These are phyloP conservation scores for Linderniella brevidens DNA, from an alignment of 257 asterid species.

Conservation along the genomic window DNA sequence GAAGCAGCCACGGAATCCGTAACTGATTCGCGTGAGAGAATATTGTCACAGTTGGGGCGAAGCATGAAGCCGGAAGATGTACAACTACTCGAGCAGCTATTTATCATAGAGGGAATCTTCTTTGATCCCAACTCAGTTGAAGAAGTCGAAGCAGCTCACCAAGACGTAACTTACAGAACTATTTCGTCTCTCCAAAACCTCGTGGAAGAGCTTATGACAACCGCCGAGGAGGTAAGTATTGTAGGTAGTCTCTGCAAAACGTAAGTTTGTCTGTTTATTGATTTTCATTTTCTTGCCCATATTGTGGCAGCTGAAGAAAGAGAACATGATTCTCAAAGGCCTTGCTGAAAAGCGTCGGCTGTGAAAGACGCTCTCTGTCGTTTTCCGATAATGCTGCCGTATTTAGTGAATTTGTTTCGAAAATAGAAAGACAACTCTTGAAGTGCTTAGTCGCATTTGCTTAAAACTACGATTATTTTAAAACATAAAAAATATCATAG, in stretches of 20 bases:
- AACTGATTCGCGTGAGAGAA: constrained; percentile 10
- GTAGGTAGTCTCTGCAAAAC: neutral
- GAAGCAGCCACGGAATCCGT: constrained; percentile 11
- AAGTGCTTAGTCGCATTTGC: too few relatives aligned
- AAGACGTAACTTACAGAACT: constrained; percentile 48
- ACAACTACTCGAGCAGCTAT: constrained; percentile 52
- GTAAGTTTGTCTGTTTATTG: neutral
- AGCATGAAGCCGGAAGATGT: constrained; percentile 39
- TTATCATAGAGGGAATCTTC: constrained; percentile 54
- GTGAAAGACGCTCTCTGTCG: too few relatives aligned
- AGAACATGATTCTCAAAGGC: constrained; percentile 29
- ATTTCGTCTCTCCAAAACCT: constrained; percentile 39
- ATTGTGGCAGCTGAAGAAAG: constrained; percentile 30
- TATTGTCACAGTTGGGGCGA: constrained; percentile 29
- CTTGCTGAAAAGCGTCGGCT: neutral
- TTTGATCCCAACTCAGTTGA: constrained; percentile 40
- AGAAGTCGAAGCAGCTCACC: constrained; percentile 38
- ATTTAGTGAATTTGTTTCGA: too few relatives aligned
- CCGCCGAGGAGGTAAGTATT: constrained; percentile 32
- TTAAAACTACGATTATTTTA: too few relatives aligned
- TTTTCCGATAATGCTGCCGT: too few relatives aligned
- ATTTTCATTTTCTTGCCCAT: constrained; percentile 4
- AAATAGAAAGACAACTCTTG: too few relatives aligned
- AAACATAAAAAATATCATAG: too few relatives aligned
- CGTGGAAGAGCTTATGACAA: constrained; percentile 24